These are phyloP conservation scores for Globisporangium apiculatum DNA, from an alignment of 352 stramenopile genomes.

Conservation along the genomic window DNA sequence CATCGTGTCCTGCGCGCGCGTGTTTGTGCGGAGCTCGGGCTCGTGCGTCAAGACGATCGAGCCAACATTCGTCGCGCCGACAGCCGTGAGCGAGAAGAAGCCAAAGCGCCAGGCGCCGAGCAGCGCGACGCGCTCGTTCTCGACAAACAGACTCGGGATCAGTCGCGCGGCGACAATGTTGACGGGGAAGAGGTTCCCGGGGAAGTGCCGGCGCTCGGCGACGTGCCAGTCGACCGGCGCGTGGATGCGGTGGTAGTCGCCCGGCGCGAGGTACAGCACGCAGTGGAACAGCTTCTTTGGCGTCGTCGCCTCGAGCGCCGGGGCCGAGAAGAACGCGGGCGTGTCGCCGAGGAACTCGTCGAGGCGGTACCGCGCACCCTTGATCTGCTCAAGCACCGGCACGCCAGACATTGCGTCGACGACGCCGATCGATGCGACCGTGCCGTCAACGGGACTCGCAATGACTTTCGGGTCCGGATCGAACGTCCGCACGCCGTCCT, in stretches of 20 bases:
- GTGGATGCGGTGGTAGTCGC: slow-evolving; percentile 87
- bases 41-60: slow-evolving; percentile 73
- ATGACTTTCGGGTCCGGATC: slow-evolving; percentile 22
- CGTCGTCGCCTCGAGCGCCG: slow-evolving; percentile 13
- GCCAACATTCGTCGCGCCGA: slow-evolving; percentile 85
- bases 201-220: slow-evolving; percentile 70
- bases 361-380: slow-evolving; percentile 70
- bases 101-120: slow-evolving; percentile 70
- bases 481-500: slow-evolving; percentile 52
- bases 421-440: slow-evolving; percentile 45
- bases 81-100: slow-evolving; percentile 79
- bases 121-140: slow-evolving; percentile 77
- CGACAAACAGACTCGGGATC: slow-evolving; percentile 77
- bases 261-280: slow-evolving; percentile 78
- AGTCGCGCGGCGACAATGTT: slow-evolving; percentile 52
- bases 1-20: slow-evolving; percentile 38
- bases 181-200: slow-evolving; percentile 77
- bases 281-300: slow-evolving; percentile 69
- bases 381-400: slow-evolving; percentile 73
- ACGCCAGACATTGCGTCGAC: slow-evolving; percentile 41
- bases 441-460: slow-evolving; percentile 56
- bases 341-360: slow-evolving; percentile 73
- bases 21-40: slow-evolving; percentile 60
- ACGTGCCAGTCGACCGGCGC: slow-evolving; percentile 73
- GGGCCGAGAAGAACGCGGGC: slow-evolving; percentile 45